Evolutionary conservation across 192 early-diverging fungal species (phyloP), one percentile per base, ranked within the genome.

Genomic region (Coemansia sp.): DNA sequence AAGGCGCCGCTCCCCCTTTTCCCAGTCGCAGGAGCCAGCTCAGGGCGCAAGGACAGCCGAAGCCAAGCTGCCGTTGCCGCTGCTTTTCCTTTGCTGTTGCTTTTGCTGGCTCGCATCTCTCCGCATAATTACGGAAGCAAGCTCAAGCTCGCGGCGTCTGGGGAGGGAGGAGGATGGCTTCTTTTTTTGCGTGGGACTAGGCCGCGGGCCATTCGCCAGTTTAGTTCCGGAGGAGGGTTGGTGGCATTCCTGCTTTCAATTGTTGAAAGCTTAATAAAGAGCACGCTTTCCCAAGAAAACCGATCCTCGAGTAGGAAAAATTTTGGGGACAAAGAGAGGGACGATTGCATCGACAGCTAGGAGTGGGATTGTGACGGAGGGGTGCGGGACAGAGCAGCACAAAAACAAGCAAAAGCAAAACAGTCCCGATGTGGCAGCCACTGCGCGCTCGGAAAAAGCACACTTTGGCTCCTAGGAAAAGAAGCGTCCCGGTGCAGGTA

Each of bases 291-390:
- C 11, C 7, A 18, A 42, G 13, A 42, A 18, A 4, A 42, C 1
- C 13, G 39, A 42, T 42, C 39, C 39, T 16, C 39, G 13, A 42
- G 16, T 16, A 42, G 14, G 14, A 42, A 42, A 32, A 32, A 32
- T 42, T 42, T 42, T 42, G 39, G 39, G 39, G 39, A 42, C 13
- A 42, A 42, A 42, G 39, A 42, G 39, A 42, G 39, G 39, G 39
- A 42, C 39, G 39, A 42, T 42, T 42, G 39, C 39, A 42, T 42
- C 9, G 39, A 55, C 24, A 32, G 14, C 6, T 4, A 27, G 22
- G 22, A 51, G 22, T 25, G 6, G 13, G 49, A 51, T 51, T 51
- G 49, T 51, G 49, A 27, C 49, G 24, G 49, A 51, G 49, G 49
- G 49, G 24, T 51, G 49, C 49, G 49, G 20, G 49, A 22, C 22